A percentile compares a stretch with the other conserved stretches of the same genome.
Evolutionary conservation across 352 stramenopile species (phyloP).

Genomic region (Salisapilia sapeloensis): DNA sequence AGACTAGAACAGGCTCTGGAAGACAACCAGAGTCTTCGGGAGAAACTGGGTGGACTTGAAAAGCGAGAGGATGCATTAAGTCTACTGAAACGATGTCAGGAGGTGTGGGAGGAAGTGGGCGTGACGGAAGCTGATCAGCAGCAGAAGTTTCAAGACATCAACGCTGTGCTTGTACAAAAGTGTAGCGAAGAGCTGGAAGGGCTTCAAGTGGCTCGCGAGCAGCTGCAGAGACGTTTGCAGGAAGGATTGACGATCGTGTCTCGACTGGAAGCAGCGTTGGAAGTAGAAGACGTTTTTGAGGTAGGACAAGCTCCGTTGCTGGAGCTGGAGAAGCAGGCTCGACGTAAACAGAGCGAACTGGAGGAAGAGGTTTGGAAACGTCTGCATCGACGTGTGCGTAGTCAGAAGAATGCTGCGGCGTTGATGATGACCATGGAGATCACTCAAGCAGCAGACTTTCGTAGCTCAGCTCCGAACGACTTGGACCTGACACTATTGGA

Average conservation of each 20-base stretch:
- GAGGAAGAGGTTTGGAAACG: slow-evolving; percentile 22
- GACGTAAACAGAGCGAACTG: slow-evolving; percentile 10
- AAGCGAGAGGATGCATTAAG: slow-evolving; percentile 47
- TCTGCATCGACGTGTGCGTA: slow-evolving; percentile 14
- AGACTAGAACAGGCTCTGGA: slow-evolving; percentile 9
- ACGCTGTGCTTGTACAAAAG: slow-evolving; percentile 28
- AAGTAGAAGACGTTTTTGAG: slow-evolving; percentile 16
- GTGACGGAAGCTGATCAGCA: slow-evolving; percentile 26
- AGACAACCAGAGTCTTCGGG: slow-evolving; percentile 5
- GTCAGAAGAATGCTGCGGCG: slow-evolving; percentile 12
- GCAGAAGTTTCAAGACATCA: slow-evolving; percentile 45
- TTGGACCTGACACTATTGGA: no score
- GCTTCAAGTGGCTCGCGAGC: slow-evolving; percentile 23
- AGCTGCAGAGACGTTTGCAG: slow-evolving; percentile 24
- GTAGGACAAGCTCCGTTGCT: slow-evolving; percentile 12
- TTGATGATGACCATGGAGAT: slow-evolving; percentile 24
- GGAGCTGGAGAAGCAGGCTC: slow-evolving; percentile 33
- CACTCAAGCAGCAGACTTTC: no score
- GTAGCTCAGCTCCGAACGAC: no score
- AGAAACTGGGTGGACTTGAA: slow-evolving; percentile 18
- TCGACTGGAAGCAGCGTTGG: slow-evolving; percentile 22
- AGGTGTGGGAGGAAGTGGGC: slow-evolving; percentile 47
- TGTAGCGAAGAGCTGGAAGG: slow-evolving; percentile 42
- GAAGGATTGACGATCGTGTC: slow-evolving; percentile 16
- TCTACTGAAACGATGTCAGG: slow-evolving; percentile 38